Evolutionary conservation across 257 asterid species (phyloP), one percentile per base, ranked within the genome.

Genomic region (Nicotiana sylvestris): DNA sequence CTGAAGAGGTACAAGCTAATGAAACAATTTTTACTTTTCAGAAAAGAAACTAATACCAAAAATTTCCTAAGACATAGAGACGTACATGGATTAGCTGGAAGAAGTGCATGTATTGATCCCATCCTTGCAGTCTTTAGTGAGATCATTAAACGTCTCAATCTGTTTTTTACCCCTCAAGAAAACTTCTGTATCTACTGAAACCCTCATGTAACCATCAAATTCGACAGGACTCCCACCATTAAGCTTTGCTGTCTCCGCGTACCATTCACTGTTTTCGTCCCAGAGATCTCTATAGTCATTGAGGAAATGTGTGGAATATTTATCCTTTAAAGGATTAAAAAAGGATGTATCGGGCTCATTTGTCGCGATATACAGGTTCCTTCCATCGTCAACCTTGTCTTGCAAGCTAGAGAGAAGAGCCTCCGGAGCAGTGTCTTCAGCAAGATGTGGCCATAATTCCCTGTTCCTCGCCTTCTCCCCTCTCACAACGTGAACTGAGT

Each of bases 171-270:
- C 98, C 90, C 90, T 90, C 51, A 85, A 81, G 84, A 92, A 90
- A 87, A 96, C 95, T 82, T 93, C 97, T 15, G 91, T 86, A 83
- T 96, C 99, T 17, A 96, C 95, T 39, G 90, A 84, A 6, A 77
- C 79, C 85, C 91, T 93, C 99, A 94, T 94, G 87, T 91, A 96
- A 66, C 94, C 93, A 86, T 96, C 99, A 56, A 96, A 93, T 81
- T 94, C 97, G 10, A 92, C 95, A 0, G 95, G 85, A 18, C 81
- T 88, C 4, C 97, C 98, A 29, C 84, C 82, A 49, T 89, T 92
- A 53, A 96, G 93, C 88, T 80, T 92, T 21, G 29, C 82, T 67
- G 79, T 96, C 64, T 96, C 99, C 0, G 81, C 64, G 30, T 89
- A 89, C 99, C 99, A 96, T 56, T 93, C 93, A 5, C 96, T 92